Percentiles rank a stretch among this genome's conserved stretches.
Conservation (phyloP, 2,329 filamentous ascomycete genomes). For the Epichloe coenophiala region DNA sequence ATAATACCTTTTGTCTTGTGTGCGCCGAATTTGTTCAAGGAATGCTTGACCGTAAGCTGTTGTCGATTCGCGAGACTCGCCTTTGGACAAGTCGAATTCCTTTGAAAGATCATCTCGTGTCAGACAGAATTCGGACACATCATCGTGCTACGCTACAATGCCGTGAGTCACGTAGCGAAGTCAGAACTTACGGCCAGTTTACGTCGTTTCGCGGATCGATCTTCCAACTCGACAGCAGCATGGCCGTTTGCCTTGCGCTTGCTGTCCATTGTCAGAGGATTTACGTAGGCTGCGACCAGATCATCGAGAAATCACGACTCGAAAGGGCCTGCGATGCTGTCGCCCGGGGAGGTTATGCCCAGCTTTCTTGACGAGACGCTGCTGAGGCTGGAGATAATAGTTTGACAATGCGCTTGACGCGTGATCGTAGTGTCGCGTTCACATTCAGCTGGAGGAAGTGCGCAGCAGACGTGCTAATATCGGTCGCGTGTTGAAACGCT, state of each 20-base stretch:
- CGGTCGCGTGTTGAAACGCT: not conserved
- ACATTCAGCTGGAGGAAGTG: slow-evolving; percentile 1
- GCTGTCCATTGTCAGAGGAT: slow-evolving; percentile 33
- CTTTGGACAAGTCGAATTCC: slow-evolving; percentile 35
- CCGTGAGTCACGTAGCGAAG: not conserved
- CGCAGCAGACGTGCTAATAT: slow-evolving; percentile 1
- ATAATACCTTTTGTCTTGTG: slow-evolving; percentile 65
- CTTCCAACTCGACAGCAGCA: slow-evolving; percentile 31
- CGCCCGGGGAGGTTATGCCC: not conserved
- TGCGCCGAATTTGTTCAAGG: slow-evolving; percentile 60
- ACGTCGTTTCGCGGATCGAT: slow-evolving; percentile 42
- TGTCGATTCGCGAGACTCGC: slow-evolving; percentile 55
- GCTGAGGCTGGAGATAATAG: not conserved
- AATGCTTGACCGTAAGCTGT: slow-evolving; percentile 60
- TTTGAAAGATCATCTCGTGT: slow-evolving; percentile 7
- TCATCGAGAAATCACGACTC: slow-evolving; percentile 11
- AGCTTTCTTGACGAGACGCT: not conserved
- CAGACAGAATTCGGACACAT: not conserved
- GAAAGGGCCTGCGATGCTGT: slow-evolving; percentile 2
- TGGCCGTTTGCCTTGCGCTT: slow-evolving; percentile 42
- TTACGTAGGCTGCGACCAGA: slow-evolving; percentile 11
- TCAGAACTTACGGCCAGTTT: slow-evolving; percentile 32
- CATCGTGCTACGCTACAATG: not conserved
- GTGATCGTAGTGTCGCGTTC: slow-evolving; percentile 9
- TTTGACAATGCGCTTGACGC: slow-evolving; percentile 9